A percentile compares a stretch with the other conserved stretches of the same genome.
phyloP scores from a whole-genome alignment of 2,329 filamentous ascomycete genomes.

The Mollisia scopiformis region DNA sequence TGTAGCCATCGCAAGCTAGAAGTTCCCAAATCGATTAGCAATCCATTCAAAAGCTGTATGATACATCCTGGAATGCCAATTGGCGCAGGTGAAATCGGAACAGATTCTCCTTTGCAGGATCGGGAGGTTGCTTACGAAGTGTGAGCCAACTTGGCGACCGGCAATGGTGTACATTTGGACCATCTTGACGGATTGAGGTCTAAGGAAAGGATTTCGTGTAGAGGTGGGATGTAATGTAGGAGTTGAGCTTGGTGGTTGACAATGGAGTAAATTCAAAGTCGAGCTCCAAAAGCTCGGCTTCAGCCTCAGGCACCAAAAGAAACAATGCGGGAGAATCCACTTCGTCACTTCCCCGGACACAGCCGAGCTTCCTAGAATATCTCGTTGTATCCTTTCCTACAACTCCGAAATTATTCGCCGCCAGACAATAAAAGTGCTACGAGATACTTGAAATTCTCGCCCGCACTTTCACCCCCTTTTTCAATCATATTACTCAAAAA shows the following conservation, averaged over 20 bases:
- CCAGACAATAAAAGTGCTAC: neutral
- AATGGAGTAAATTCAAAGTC: constrained; percentile 21
- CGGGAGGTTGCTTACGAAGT: constrained; percentile 31
- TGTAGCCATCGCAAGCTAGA: constrained; percentile 36
- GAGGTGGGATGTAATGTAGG: constrained; percentile 14
- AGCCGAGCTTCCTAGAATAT: constrained; percentile 7
- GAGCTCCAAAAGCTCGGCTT: constrained; percentile 19
- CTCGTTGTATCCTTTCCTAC: neutral
- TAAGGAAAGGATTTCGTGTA: constrained; percentile 2
- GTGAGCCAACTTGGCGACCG: constrained; percentile 39
- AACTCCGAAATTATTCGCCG: neutral
- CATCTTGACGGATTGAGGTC: constrained; percentile 34
- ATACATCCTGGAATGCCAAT: constrained; percentile 12
- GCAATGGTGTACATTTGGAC: constrained; percentile 36
- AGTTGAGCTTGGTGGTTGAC: constrained; percentile 29
- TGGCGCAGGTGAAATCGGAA: constrained; percentile 18
- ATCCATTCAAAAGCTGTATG: neutral
- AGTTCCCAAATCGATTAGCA: constrained; percentile 22
- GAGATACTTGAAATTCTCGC: neutral
- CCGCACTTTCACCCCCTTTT: neutral
- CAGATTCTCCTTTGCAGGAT: constrained; percentile 10
- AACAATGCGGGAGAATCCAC: neutral
- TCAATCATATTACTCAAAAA: constrained; percentile 12
- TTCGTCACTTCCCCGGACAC: constrained; percentile 18
- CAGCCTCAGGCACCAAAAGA: neutral